These are phyloP conservation scores for Talinum fruticosum DNA, from an alignment of 148 eudicot species.

Conservation along the genomic window DNA sequence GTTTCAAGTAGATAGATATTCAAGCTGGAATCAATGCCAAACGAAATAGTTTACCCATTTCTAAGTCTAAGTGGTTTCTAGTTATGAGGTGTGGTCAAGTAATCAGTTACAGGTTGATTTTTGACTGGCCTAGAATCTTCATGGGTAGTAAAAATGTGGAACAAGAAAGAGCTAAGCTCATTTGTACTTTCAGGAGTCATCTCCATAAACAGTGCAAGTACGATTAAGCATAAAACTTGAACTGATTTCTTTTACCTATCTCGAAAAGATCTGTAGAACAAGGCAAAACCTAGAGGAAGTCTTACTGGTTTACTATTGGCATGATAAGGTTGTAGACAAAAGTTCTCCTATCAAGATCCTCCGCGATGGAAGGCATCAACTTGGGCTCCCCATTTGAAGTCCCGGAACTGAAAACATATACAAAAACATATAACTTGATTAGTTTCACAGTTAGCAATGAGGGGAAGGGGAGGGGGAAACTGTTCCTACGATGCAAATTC, in stretches of 20 bases:
- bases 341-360: conserved; percentile 75
- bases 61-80: too few relatives aligned
- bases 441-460: neutral
- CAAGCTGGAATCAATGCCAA: too few relatives aligned
- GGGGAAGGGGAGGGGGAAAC: neutral
- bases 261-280: neutral
- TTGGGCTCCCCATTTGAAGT: conserved; percentile 78
- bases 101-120: neutral
- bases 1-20: too few relatives aligned
- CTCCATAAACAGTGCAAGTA: neutral
- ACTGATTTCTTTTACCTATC: neutral
- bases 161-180: neutral
- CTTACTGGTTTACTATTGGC: conserved; percentile 69
- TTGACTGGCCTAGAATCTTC: neutral
- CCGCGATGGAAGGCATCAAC: conserved; percentile 74
- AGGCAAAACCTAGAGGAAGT: neutral
- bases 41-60: too few relatives aligned
- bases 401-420: conserved; percentile 56
- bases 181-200: neutral
- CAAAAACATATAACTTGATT: neutral
- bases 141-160: conserved; percentile 5
- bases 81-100: neutral
- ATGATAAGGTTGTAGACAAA: conserved; percentile 64
- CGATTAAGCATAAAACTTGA: neutral
- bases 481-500: neutral